Evolutionary conservation across 2,329 filamentous ascomycete genomes (phyloP), one percentile per base, ranked within the genome.

Genomic region (Microdochium trichocladiopsis): DNA sequence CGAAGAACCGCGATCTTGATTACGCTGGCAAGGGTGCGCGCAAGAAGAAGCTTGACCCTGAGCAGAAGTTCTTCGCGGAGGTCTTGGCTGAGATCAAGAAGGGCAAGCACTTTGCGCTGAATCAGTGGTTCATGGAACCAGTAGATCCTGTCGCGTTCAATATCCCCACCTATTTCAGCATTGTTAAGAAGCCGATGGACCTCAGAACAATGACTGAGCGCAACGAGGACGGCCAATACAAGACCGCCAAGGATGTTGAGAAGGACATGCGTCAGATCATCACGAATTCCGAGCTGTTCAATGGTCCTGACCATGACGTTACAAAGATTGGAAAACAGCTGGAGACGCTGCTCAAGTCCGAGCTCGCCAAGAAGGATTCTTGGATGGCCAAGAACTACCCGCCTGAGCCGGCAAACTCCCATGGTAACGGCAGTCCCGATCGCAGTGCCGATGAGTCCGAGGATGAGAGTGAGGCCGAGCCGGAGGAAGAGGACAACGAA

Each of bases 151-250:
- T 97, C 33, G 93, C 92, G 1, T 75, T 97, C 51, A 91, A 93
- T 66, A 96, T 97, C 54, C 94, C 94, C 1, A 86, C 87, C 23
- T 99, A 99, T 66, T 90, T 94, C 67, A 90, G 87, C 62, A 77
- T 97, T 56, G 91, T 99, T 72, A 97, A 96, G 76, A 90, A 92
- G 66, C 94, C 94, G 0, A 99, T 97, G 93, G 93, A 99, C 67
- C 76, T 96, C 49, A 77, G 80, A 16, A 96, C 90, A n/a, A 87
- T 96, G 63, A 77, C 81, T 33, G 77, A 78, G 43, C 95, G 95
- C 69, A 77, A 96, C 41, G 83, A 86, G 59, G 76, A 77, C 12
- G 90, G 91, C 24, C 82, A 90, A 52, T 97, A 97, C 63, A 80
- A 83, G 58, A 90, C 79, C 52, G 79, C 89, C 1, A 91, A 90